These are phyloP conservation scores for Beta vulgaris DNA, from an alignment of 148 eudicot genomes.

Conservation along the genomic window DNA sequence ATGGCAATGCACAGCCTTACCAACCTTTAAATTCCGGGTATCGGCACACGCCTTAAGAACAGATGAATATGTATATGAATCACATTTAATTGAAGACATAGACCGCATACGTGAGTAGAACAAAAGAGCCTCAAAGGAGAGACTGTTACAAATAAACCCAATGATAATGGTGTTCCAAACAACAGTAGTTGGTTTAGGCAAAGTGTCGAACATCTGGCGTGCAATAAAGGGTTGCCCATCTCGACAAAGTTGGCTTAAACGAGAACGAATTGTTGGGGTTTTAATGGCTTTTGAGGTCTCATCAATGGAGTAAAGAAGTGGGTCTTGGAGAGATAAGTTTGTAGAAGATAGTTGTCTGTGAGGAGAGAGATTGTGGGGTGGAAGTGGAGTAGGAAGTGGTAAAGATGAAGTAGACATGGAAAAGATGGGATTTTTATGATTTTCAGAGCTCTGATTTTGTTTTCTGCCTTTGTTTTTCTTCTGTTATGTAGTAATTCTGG, in stretches of 20 bases:
- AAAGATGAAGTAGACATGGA: conserved; percentile 33
- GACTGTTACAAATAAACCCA: conserved; percentile 74
- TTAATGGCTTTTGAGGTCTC: conserved; percentile 34
- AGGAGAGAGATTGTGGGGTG: conserved; percentile 25
- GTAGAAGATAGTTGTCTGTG: conserved; percentile 10
- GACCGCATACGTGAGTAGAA: conserved; percentile 56
- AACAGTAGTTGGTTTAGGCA: conserved; percentile 75
- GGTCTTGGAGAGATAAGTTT: conserved; percentile 13
- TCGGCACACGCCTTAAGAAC: conserved; percentile 86
- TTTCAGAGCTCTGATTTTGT: not conserved
- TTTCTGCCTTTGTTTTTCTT: too few species aligned
- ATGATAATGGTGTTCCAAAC: conserved; percentile 87
- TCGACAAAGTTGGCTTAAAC: conserved; percentile 60
- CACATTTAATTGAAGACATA: conserved; percentile 26
- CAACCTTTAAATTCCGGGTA: conserved; percentile 42
- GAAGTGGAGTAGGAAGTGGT: conserved; percentile 26
- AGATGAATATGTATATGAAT: conserved; percentile 80
- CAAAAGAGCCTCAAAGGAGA: conserved; percentile 57
- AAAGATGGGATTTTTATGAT: conserved; percentile 9
- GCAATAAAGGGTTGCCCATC: conserved; percentile 66
- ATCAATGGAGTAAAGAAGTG: conserved; percentile 19
- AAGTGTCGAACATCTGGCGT: conserved; percentile 77
- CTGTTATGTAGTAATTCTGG: not conserved
- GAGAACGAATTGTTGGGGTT: conserved; percentile 61
- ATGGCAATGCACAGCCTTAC: conserved; percentile 86